Evolutionary conservation across 1,284 basidiomycete species (phyloP).

Genomic region (Polyporus tsugae): DNA sequence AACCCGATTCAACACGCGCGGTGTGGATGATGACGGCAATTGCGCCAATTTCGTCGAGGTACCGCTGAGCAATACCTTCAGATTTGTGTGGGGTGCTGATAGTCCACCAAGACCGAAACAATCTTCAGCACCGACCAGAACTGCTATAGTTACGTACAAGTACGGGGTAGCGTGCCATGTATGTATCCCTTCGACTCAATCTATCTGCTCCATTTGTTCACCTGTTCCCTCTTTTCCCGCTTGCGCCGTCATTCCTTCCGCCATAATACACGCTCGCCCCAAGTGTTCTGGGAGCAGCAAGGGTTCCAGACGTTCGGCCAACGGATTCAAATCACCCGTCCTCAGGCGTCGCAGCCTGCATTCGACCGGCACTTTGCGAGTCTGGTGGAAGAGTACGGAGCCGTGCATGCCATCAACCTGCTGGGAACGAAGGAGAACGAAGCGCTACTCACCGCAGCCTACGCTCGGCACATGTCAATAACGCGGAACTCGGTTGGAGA

Average conservation of each 20-base stretch:
- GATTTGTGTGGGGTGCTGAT: slow-evolving; percentile 33
- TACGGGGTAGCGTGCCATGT: slow-evolving; percentile 94
- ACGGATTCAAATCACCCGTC: slow-evolving; percentile 92
- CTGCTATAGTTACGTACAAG: slow-evolving; percentile 91
- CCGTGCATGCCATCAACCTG: slow-evolving; percentile 87
- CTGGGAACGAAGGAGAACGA: slow-evolving; percentile 94
- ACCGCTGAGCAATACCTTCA: slow-evolving; percentile 6
- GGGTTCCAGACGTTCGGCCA: slow-evolving; percentile 91
- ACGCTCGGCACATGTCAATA: slow-evolving; percentile 78
- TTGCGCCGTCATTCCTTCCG: neutral
- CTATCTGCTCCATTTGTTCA: slow-evolving; percentile 24
- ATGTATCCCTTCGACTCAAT: slow-evolving; percentile 46
- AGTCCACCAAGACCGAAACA: slow-evolving; percentile 79
- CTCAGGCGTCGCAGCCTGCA: slow-evolving; percentile 94
- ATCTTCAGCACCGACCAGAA: slow-evolving; percentile 87
- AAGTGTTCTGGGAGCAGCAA: slow-evolving; percentile 99
- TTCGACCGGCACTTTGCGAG: slow-evolving; percentile 94
- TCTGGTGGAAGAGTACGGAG: slow-evolving; percentile 84
- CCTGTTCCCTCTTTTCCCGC: slow-evolving; percentile 24
- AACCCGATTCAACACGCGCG: slow-evolving; percentile 96
- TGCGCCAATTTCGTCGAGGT: slow-evolving; percentile 98
- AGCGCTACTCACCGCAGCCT: slow-evolving; percentile 83
- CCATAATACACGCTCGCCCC: neutral
- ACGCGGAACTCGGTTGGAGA: slow-evolving; percentile 66
- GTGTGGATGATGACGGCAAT: slow-evolving; percentile 97